Evolutionary conservation across 176 grass and related monocot species (phyloP).

Genomic region (Cymbopogon citratus): DNA sequence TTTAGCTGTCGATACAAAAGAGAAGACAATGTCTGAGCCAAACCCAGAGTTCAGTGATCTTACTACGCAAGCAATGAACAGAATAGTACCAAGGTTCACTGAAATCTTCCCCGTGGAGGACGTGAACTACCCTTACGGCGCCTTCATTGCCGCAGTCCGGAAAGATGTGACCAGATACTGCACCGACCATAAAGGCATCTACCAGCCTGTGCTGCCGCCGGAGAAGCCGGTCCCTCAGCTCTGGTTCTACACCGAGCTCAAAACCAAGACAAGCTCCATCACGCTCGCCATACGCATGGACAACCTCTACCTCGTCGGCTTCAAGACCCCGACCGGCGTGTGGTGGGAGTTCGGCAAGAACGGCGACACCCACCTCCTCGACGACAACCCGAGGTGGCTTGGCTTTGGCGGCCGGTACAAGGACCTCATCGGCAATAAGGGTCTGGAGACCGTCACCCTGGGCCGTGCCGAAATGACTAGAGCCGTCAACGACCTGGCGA

Average conservation of each 20-base stretch:
- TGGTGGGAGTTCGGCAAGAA: constrained; percentile 13
- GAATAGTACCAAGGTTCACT: background rate
- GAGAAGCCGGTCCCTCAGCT: background rate
- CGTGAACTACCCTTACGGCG: background rate
- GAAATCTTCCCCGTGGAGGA: background rate
- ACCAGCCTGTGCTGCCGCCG: background rate
- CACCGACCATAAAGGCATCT: background rate
- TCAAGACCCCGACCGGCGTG: background rate
- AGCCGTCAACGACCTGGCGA: background rate
- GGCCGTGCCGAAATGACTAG: background rate
- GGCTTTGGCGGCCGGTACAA: constrained; percentile 11
- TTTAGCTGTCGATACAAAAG: background rate
- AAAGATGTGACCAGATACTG: background rate
- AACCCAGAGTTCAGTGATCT: background rate
- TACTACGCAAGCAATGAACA: background rate
- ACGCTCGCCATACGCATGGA: background rate
- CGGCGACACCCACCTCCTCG: background rate
- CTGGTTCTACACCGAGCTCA: background rate
- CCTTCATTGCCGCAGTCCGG: background rate
- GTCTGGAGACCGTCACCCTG: background rate
- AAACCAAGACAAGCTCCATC: background rate
- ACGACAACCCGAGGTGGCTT: background rate
- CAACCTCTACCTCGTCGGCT: constrained; percentile 26
- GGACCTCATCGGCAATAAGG: constrained; percentile 13
- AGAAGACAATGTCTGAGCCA: background rate